phyloP scores from a whole-genome alignment of 2,329 filamentous ascomycete genomes.

The Diaporthe helianthi region DNA sequence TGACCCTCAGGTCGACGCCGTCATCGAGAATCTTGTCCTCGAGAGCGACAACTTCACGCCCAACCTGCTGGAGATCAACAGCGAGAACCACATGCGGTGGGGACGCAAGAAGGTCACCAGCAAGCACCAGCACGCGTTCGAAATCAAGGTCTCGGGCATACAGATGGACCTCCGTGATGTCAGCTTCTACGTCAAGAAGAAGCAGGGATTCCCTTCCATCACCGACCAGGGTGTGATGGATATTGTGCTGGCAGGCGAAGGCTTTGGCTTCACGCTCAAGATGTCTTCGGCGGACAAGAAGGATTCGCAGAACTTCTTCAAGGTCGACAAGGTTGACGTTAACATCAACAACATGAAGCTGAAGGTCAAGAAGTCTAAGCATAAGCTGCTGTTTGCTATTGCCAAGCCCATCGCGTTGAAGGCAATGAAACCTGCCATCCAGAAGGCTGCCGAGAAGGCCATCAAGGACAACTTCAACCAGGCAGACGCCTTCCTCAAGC shows the following conservation, averaged over 20 bases:
- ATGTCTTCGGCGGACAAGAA: conserved; percentile 79
- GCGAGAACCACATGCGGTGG: conserved; percentile 94
- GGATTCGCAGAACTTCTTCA: conserved; percentile 87
- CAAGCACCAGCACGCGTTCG: conserved; percentile 80
- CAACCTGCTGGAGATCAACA: conserved; percentile 86
- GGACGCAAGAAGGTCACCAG: conserved; percentile 86
- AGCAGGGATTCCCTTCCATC: conserved; percentile 88
- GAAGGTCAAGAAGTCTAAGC: conserved; percentile 92
- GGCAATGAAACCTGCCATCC: conserved; percentile 81
- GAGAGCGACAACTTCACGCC: conserved; percentile 98
- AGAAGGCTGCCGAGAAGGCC: conserved; percentile 88
- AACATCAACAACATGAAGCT: conserved; percentile 83
- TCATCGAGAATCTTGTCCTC: conserved; percentile 93
- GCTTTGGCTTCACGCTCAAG: conserved; percentile 91
- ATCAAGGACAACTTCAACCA: conserved; percentile 84
- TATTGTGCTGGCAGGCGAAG: conserved; percentile 84
- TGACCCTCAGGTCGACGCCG: conserved; percentile 81
- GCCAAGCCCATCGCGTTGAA: conserved; percentile 89
- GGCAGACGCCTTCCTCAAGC: conserved; percentile 74
- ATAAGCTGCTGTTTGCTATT: conserved; percentile 87
- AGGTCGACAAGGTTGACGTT: conserved; percentile 87
- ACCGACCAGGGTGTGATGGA: conserved; percentile 89
- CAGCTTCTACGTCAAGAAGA: conserved; percentile 93
- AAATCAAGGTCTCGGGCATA: conserved; percentile 85
- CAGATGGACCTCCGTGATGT: conserved; percentile 94